phyloP scores from a whole-genome alignment of 225 moss, liverwort and hornwort species.

The Pleurozium schreberi region DNA sequence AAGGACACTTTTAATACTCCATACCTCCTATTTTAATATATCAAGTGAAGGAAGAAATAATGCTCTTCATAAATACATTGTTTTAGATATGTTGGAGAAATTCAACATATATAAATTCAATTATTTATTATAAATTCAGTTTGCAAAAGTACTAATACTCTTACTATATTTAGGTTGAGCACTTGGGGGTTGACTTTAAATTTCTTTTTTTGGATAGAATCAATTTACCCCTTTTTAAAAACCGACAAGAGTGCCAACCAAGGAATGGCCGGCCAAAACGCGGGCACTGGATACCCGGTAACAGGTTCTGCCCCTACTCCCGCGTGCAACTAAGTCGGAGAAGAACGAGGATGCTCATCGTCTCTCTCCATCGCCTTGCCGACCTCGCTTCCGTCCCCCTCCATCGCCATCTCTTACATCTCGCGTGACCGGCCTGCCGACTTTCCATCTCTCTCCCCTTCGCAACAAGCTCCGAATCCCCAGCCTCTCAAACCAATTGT shows the following conservation, averaged over 20 bases:
- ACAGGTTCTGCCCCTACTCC: not conserved
- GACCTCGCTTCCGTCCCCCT: not conserved
- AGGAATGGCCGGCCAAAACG: not conserved
- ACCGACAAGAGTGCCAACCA: not conserved
- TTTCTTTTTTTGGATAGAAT: not conserved
- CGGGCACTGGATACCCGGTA: not conserved
- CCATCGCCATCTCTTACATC: not conserved
- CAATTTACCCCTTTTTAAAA: not conserved
- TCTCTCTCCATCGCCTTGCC: not conserved
- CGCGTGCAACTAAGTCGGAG: not conserved
- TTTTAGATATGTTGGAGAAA: accelerated
- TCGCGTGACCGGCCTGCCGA: not conserved
- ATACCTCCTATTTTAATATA: too few species aligned
- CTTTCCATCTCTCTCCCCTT: not conserved
- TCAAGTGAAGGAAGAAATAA: too few species aligned
- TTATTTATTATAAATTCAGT: not conserved
- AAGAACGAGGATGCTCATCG: not conserved
- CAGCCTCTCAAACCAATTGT: not conserved
- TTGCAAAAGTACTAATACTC: not conserved
- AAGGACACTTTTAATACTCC: too few species aligned
- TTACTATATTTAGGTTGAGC: not conserved
- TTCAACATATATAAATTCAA: too few species aligned
- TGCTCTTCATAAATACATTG: too few species aligned
- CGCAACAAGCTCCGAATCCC: not conserved
- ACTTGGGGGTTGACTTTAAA: not conserved